phyloP scores from a whole-genome alignment of 257 asterid genomes.

The Nicotiana knightiana region DNA sequence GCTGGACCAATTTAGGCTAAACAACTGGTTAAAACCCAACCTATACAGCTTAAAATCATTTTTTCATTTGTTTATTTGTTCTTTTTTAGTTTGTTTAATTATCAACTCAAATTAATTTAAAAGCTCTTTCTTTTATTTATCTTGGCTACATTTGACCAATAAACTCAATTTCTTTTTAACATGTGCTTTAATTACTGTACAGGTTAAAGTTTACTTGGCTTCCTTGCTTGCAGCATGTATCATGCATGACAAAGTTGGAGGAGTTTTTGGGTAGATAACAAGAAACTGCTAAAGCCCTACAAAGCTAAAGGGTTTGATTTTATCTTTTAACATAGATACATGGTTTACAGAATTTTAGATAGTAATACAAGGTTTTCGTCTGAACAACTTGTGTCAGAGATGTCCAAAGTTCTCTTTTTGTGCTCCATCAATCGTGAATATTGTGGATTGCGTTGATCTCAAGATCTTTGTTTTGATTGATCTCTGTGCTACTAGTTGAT shows the following conservation, averaged over 20 bases:
- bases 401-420: background rate
- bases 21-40: background rate
- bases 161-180: background rate
- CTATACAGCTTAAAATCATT: background rate
- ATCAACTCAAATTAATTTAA: background rate
- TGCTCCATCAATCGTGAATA: background rate
- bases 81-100: background rate
- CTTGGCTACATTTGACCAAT: background rate
- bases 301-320: background rate
- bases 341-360: background rate
- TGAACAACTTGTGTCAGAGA: background rate
- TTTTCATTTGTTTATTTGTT: background rate
- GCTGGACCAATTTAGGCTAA: background rate
- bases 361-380: constrained; percentile 1
- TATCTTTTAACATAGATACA: background rate
- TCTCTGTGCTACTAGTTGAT: background rate
- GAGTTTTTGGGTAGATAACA: background rate
- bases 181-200: background rate
- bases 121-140: background rate
- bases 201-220: background rate
- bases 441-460: background rate
- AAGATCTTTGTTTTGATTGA: background rate
- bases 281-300: background rate
- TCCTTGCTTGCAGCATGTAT: background rate
- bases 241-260: background rate